Percentiles rank a stretch among this genome's conserved stretches.
Evolutionary conservation across 2,329 filamentous ascomycete species (phyloP).

Genomic region (Leptographium lundbergii): DNA sequence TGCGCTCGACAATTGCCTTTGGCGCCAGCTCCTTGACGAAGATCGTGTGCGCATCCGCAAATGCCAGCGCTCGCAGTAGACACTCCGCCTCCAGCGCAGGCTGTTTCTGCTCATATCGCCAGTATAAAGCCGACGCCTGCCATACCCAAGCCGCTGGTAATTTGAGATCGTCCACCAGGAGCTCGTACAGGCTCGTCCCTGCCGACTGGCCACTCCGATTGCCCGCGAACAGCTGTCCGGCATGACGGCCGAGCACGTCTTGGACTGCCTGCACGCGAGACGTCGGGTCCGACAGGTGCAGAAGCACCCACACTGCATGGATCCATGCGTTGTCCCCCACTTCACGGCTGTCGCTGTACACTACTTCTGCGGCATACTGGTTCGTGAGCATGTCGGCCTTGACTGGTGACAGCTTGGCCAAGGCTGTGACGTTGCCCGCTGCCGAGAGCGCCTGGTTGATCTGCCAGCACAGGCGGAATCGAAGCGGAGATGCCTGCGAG

Average conservation of each 20-base stretch:
- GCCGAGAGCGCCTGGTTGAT: slow-evolving; percentile 55
- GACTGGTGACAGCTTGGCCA: slow-evolving; percentile 48
- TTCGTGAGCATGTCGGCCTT: slow-evolving; percentile 50
- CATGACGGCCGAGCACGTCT: slow-evolving; percentile 62
- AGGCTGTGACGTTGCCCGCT: slow-evolving; percentile 19
- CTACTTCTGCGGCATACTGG: slow-evolving; percentile 12
- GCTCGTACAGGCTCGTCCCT: slow-evolving; percentile 35
- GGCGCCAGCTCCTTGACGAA: slow-evolving; percentile 75
- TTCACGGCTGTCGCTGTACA: slow-evolving; percentile 26
- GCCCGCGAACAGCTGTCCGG: slow-evolving; percentile 45
- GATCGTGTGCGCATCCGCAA: slow-evolving; percentile 71
- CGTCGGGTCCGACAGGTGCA: slow-evolving; percentile 54
- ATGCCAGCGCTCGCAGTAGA: slow-evolving; percentile 64
- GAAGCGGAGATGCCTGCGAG: slow-evolving; percentile 60
- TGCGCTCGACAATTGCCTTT: slow-evolving; percentile 65
- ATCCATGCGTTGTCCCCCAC: slow-evolving; percentile 44
- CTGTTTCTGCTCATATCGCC: slow-evolving; percentile 59
- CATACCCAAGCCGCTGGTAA: slow-evolving; percentile 73
- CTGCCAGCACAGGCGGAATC: slow-evolving; percentile 74
- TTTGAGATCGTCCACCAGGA: slow-evolving; percentile 48
- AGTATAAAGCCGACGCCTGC: slow-evolving; percentile 74
- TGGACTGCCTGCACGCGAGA: slow-evolving; percentile 56
- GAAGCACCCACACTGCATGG: slow-evolving; percentile 61
- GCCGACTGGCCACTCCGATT: background rate
- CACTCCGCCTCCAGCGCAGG: slow-evolving; percentile 61